phyloP scores from a whole-genome alignment of 2,329 filamentous ascomycete genomes.

The Claviceps spartinae region DNA sequence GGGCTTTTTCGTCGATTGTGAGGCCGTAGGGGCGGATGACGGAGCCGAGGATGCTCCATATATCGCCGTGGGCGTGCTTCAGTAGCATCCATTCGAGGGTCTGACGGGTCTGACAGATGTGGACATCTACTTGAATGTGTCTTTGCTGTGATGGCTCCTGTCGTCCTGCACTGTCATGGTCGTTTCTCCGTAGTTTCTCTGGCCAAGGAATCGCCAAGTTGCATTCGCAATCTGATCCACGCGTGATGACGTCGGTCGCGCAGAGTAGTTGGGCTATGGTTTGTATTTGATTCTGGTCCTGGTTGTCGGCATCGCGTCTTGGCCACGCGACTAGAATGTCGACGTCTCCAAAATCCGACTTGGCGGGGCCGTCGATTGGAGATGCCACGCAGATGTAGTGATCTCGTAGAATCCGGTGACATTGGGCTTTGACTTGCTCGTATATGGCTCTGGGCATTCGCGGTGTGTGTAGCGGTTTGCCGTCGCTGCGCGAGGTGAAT shows the following conservation, averaged over 20 bases:
- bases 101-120: constrained; percentile 30
- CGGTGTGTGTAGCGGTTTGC: constrained; percentile 42
- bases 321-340: constrained; percentile 48
- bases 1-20: constrained; percentile 46
- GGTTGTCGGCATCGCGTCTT: constrained; percentile 5
- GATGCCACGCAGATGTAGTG: constrained; percentile 42
- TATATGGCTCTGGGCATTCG: constrained; percentile 52
- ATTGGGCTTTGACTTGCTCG: constrained; percentile 30
- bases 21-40: constrained; percentile 53
- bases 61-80: constrained; percentile 57
- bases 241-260: constrained; percentile 28
- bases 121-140: constrained; percentile 58
- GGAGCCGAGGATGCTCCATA: constrained; percentile 51
- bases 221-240: constrained; percentile 15
- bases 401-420: constrained; percentile 30
- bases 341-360: constrained; percentile 56
- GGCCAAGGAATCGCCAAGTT: constrained; percentile 47
- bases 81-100: constrained; percentile 51
- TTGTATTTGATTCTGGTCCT: constrained; percentile 17
- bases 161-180: neutral
- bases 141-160: neutral
- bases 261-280: constrained; percentile 22
- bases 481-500: constrained; percentile 33
- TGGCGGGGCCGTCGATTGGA: constrained; percentile 56
- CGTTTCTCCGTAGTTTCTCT: neutral